Evolutionary conservation across 2,329 filamentous ascomycete genomes (phyloP).

Genomic region (Aspergillus versicolor): DNA sequence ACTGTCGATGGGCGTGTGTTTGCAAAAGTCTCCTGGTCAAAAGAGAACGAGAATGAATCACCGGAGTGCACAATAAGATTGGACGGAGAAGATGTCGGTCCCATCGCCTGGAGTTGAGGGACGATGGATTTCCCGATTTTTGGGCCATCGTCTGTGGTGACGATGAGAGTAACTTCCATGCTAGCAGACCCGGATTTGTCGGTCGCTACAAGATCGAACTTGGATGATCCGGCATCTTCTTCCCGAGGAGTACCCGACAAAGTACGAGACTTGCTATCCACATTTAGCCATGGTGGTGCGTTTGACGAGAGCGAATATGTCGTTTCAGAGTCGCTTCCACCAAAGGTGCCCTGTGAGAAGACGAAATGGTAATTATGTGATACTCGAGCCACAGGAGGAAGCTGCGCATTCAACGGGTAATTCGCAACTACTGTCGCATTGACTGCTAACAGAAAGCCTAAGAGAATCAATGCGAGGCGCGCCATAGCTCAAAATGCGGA

Average conservation of each 20-base stretch:
- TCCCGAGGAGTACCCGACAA: conserved; percentile 68
- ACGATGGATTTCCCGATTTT: conserved; percentile 34
- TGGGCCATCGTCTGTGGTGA: conserved; percentile 53
- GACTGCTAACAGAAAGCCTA: conserved; percentile 29
- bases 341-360: conserved; percentile 64
- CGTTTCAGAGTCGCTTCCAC: conserved; percentile 55
- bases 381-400: conserved; percentile 74
- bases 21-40: conserved; percentile 69
- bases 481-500: conserved; percentile 27
- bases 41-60: conserved; percentile 63
- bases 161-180: conserved; percentile 68
- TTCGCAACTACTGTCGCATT: conserved; percentile 42
- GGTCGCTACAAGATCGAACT: conserved; percentile 67
- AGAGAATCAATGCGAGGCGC: conserved; percentile 24
- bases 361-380: conserved; percentile 51
- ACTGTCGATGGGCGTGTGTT: conserved; percentile 53
- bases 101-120: conserved; percentile 36
- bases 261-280: conserved; percentile 64
- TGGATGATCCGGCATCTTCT: conserved; percentile 57
- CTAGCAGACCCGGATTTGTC: conserved; percentile 64
- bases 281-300: conserved; percentile 71
- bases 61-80: conserved; percentile 41
- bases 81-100: conserved; percentile 39
- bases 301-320: conserved; percentile 64
- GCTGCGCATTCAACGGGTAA: conserved; percentile 81